Conservation (phyloP, 225 moss, liverwort and hornwort species). For the Polytrichum formosum region DNA sequence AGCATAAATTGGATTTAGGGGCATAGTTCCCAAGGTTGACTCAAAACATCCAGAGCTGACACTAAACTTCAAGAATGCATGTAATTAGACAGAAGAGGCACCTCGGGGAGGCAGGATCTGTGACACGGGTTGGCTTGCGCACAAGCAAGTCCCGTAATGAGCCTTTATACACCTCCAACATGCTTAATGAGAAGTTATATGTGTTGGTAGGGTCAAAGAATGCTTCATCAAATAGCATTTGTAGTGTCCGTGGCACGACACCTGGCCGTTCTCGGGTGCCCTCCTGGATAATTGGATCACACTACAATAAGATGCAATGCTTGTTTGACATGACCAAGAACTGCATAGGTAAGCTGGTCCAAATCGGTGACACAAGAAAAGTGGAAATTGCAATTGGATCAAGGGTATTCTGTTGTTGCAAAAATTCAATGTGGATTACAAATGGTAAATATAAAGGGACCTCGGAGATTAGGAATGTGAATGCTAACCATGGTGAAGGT, state of each 20-base stretch:
- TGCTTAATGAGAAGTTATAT: constrained; percentile 19
- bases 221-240: constrained; percentile 20
- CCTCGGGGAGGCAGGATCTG: constrained; percentile 13
- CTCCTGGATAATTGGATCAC: constrained; percentile 8
- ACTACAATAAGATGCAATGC: neutral
- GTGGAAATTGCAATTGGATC: no score
- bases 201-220: constrained; percentile 10
- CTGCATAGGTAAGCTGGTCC: no score
- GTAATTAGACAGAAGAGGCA: neutral
- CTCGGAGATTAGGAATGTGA: neutral
- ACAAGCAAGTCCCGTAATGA: constrained; percentile 24
- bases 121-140: constrained; percentile 10
- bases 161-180: constrained; percentile 26
- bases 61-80: no score
- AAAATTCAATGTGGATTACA: no score
- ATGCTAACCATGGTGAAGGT: constrained; percentile 23
- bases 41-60: no score
- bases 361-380: no score
- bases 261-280: constrained; percentile 18
- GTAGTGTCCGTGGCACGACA: constrained; percentile 20
- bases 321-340: no score
- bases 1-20: no score
- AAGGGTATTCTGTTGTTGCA: no score
- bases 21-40: no score
- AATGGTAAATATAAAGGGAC: no score